Conservation (phyloP, 176 grass and related monocot genomes). For the Alopecurus myosuroides region DNA sequence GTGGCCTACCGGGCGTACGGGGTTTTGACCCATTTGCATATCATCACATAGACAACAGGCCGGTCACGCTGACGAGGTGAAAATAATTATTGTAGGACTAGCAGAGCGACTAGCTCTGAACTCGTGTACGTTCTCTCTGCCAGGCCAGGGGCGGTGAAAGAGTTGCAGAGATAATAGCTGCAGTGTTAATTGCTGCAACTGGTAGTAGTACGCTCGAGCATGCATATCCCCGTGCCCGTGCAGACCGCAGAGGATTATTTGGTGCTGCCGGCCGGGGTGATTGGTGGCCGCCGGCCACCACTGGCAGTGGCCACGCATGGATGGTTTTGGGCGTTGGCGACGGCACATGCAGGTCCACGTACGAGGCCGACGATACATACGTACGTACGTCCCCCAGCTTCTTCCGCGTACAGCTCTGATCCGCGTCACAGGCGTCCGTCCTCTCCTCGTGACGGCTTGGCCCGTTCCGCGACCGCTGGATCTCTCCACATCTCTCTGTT, state of each 20-base stretch:
- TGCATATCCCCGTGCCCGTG: background rate
- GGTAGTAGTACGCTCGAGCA: background rate
- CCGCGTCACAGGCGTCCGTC: slow-evolving; percentile 13
- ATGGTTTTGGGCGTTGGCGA: background rate
- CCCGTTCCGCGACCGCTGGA: background rate
- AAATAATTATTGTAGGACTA: background rate
- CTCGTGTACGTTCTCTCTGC: background rate
- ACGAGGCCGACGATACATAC: background rate
- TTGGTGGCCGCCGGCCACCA: too few species aligned
- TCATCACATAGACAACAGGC: too few species aligned
- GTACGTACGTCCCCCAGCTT: background rate
- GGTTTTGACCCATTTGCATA: too few species aligned
- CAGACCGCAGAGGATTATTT: background rate
- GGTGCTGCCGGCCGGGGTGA: background rate
- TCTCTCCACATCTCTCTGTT: too few species aligned
- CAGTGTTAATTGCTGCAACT: background rate
- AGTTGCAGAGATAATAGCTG: background rate
- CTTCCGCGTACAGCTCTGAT: slow-evolving; percentile 26
- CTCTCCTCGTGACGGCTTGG: background rate
- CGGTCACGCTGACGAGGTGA: background rate
- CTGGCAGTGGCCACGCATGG: too few species aligned
- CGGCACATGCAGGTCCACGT: slow-evolving; percentile 7
- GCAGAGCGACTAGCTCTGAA: background rate
- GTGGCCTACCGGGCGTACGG: background rate
- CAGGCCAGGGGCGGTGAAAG: background rate